Conservation (phyloP, 2,329 filamentous ascomycete genomes). For the Pyricularia pennisetigena region DNA sequence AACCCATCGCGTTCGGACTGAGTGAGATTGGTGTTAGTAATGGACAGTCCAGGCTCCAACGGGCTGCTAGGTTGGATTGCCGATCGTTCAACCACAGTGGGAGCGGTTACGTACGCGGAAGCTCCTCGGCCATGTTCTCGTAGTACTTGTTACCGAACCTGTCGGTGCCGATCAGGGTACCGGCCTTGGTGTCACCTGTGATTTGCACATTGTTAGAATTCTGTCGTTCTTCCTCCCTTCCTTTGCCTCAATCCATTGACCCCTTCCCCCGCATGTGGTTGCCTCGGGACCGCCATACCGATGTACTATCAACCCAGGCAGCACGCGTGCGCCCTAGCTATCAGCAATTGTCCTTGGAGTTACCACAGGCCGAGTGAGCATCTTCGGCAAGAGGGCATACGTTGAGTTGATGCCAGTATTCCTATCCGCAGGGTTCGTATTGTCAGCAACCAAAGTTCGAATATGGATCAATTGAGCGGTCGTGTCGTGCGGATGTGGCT, state of each 20-base stretch:
- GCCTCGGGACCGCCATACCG: slow-evolving; percentile 26
- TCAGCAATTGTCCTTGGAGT: not conserved
- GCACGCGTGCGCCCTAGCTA: not conserved
- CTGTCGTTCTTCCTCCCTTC: not conserved
- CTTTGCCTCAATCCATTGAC: not conserved
- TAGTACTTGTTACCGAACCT: slow-evolving; percentile 95
- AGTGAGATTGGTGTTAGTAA: not conserved
- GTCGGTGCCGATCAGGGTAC: slow-evolving; percentile 75
- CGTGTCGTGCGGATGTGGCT: not conserved
- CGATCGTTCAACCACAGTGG: not conserved
- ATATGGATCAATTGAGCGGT: not conserved
- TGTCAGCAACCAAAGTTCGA: slow-evolving; percentile 22
- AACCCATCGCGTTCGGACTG: slow-evolving; percentile 93
- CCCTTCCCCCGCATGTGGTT: not conserved
- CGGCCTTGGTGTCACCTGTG: slow-evolving; percentile 91
- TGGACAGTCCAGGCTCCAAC: not conserved
- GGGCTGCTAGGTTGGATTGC: not conserved
- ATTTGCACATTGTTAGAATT: slow-evolving; percentile 2
- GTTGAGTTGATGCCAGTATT: slow-evolving; percentile 87
- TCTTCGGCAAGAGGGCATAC: slow-evolving; percentile 44
- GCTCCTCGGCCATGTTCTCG: slow-evolving; percentile 90
- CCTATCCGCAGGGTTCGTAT: slow-evolving; percentile 37
- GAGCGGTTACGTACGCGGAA: slow-evolving; percentile 57
- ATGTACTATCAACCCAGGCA: slow-evolving; percentile 37
- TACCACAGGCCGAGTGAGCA: not conserved